Evolutionary conservation across 1,284 basidiomycete species (phyloP), one percentile per base, ranked within the genome.

Genomic region (Phellopilus nigrolimitatus): DNA sequence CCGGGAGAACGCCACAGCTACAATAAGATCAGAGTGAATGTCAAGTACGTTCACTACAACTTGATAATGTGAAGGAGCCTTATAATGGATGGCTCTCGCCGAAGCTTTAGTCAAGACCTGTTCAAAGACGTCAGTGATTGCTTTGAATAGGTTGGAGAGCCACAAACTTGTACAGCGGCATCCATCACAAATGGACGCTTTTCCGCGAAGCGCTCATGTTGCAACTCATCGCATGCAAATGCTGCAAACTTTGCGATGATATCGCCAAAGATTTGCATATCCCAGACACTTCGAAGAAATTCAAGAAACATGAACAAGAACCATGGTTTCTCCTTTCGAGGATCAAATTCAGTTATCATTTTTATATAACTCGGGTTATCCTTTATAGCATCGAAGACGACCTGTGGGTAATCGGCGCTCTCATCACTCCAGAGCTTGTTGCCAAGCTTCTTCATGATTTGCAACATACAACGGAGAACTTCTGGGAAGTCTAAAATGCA

Each of bases 311-410:
- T 78, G 34, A 69, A 61, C 52, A 87, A 63, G 58, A 71, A 69
- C 71, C 76, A 75, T 5, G 70, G 66, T 49, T 67, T 68, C 8
- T 72, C 70, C 13, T 63, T 63, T 15, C 61, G 58, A 6, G 66
- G 55, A 40, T 66, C 61, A 9, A 62, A 54, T 3, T 68, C 69
- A 42, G 73, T 69, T 4, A 91, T 61, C 21, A 81, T 62, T 15
- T 72, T 64, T 33, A 72, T 64, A 60, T 83, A 89, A 1, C 77
- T 74, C 1, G 75, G 63, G 61, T 92, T 94, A 60, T 88, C 83
- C 64, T 86, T 89, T 61, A 94, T 78, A n/a, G 84, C 78, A 58
- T 87, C 88, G 60, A 93, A 85, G 1, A 91, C 75, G 34, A 86
- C 75, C 56, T 83, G 78, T 1, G 91, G 84, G 62, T 80, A 88